Conservation (phyloP, 495 filamentous ascomycete genomes). For the Hyaloscypha hepaticicola region DNA sequence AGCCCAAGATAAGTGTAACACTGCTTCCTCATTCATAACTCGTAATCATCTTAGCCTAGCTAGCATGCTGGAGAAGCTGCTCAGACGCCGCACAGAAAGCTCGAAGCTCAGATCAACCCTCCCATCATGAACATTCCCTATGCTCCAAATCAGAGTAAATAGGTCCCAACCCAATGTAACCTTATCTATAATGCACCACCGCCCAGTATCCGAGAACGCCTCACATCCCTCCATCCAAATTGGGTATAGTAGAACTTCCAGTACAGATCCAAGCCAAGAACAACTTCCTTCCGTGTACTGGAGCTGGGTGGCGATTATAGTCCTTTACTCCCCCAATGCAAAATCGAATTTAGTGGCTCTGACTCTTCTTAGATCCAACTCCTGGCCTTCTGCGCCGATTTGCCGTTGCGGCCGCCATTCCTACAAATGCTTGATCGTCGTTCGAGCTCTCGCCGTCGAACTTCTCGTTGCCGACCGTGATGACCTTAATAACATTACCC, state of each 20-base stretch:
- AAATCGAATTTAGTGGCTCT: background rate
- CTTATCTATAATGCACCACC: background rate
- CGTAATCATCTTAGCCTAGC: background rate
- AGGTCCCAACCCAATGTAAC: background rate
- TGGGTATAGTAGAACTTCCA: background rate
- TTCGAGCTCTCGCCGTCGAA: slow-evolving; percentile 39
- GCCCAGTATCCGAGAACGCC: background rate
- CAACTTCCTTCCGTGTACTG: background rate
- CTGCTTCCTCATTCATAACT: slow-evolving; percentile 1
- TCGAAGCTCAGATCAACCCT: background rate
- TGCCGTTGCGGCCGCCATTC: slow-evolving; percentile 14
- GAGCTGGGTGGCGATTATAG: no score
- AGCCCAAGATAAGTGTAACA: background rate
- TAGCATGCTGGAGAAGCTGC: background rate
- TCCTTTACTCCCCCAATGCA: background rate
- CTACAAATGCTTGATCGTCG: slow-evolving; percentile 19
- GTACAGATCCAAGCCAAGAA: background rate
- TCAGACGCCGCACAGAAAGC: background rate
- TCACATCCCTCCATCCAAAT: background rate
- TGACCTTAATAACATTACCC: slow-evolving; percentile 65
- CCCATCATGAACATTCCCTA: background rate
- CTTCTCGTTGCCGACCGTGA: slow-evolving; percentile 60
- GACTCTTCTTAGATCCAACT: background rate
- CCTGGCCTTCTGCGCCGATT: slow-evolving; percentile 13
- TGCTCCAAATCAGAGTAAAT: background rate